Base-by-base conservation (phyloP, 768 basidiomycete species). In the Floccularia luteovirens region DNA sequence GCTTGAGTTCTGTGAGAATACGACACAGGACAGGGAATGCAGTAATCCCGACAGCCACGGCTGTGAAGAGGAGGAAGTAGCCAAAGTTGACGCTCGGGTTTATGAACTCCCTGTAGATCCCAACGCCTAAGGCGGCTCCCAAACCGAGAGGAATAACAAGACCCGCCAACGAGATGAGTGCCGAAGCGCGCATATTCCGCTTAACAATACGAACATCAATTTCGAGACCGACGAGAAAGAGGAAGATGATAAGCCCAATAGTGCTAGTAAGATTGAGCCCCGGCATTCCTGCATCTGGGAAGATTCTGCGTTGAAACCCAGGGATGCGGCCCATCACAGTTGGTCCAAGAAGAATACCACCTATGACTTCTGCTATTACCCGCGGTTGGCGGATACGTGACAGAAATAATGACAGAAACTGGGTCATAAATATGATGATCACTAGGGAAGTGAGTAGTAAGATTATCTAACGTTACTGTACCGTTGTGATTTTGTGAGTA, bases 331-430 rank as follows among this genome's bases (percentile, higher is more conserved):
- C 89, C 73, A 89, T 77, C 7, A 85, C 74, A 0, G 76, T 69
- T 1, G 78, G 78, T 30, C 91, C 92, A 8, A 97, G 72, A 16
- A 97, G 52, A 47, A 98, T 79, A 16, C 94, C 94, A 0, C 82
- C 90, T 41, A 97, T 76, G 43, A 96, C 84, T 57, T 97, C 93
- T 30, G 91, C 80, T 38, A 96, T 90, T 44, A 97, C 93, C n/a
- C 82, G 71, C 1, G 94, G 94, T 52, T 97, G 93, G 24, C 77
- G 79, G 24, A 94, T 77, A 41, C 71, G 79, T 5, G 65, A 58
- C 16, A 96, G 67, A 37, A 74, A 42, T 14, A 86, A 58, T 0
- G 77, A 70, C 7, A 97, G 75, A 4, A 84, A 43, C 53, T 92
- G 87, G 25, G 80, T 78, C 70, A 91, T 79, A 24, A 61, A 61